Conservation (phyloP, 306 rosid genomes). For the Benincasa hispida region DNA sequence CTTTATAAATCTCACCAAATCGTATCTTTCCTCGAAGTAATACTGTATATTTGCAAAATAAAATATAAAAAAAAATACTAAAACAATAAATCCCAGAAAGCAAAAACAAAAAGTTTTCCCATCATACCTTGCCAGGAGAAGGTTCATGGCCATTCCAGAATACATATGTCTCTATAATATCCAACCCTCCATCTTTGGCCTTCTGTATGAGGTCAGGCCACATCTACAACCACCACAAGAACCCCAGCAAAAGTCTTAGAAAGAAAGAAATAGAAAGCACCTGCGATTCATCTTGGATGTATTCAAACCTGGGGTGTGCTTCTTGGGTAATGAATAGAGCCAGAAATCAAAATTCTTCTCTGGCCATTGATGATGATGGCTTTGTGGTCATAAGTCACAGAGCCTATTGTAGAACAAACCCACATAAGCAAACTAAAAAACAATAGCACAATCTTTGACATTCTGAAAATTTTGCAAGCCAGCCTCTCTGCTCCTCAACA, state of each 20-base stretch:
- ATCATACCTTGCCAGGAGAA: slow-evolving; percentile 55
- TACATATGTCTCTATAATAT: slow-evolving; percentile 88
- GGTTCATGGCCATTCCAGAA: slow-evolving; percentile 99
- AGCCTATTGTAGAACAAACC: slow-evolving; percentile 26
- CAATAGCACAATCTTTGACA: slow-evolving; percentile 14
- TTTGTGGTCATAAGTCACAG: slow-evolving; percentile 67
- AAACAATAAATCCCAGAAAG: not conserved
- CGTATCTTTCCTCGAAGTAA: slow-evolving; percentile 71
- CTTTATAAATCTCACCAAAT: slow-evolving; percentile 79
- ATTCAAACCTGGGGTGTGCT: slow-evolving; percentile 75
- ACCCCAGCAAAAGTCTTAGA: not conserved
- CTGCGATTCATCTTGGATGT: slow-evolving; percentile 13
- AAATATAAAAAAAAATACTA: not conserved
- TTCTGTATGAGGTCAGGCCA: slow-evolving; percentile 79
- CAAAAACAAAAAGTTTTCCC: not conserved
- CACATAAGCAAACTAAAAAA: slow-evolving; percentile 17
- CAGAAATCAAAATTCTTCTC: slow-evolving; percentile 70
- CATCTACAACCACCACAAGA: slow-evolving; percentile 41
- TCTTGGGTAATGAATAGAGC: slow-evolving; percentile 96
- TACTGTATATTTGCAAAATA: slow-evolving; percentile 33
- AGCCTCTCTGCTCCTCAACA: slow-evolving; percentile 7
- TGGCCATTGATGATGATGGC: slow-evolving; percentile 54
- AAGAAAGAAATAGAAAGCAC: not conserved
- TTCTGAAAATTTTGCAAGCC: not conserved
- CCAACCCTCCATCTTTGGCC: slow-evolving; percentile 93